Conservation (phyloP, 352 stramenopile species). For the Pythium folliculosum region DNA sequence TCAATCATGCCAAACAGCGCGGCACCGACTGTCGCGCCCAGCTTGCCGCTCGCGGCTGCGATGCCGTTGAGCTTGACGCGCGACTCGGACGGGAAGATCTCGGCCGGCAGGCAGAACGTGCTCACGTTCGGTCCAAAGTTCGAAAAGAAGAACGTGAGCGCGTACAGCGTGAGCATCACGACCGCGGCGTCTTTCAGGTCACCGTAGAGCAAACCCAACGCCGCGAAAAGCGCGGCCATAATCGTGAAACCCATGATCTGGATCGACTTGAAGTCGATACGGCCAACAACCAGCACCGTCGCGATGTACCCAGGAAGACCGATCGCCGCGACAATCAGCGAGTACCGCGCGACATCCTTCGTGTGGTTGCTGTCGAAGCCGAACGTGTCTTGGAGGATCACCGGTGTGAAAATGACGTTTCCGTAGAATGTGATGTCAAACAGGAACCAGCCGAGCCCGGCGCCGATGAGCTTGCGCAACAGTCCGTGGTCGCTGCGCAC, state of each 20-base stretch:
- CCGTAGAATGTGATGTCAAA: conserved; percentile 92
- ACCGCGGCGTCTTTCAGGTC: conserved; percentile 43
- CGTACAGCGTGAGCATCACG: conserved; percentile 67
- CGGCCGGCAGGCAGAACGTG: conserved; percentile 82
- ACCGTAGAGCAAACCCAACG: conserved; percentile 55
- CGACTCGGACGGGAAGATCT: conserved; percentile 73
- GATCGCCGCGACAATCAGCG: conserved; percentile 67
- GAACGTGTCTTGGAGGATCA: conserved; percentile 76
- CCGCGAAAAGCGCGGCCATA: conserved; percentile 70
- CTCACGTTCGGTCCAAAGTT: conserved; percentile 89
- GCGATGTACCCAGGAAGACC: conserved; percentile 74
- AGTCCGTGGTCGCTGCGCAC: conserved; percentile 36
- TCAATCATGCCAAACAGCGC: conserved; percentile 69
- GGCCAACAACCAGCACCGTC: conserved; percentile 61
- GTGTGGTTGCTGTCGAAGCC: conserved; percentile 59
- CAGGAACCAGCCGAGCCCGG: conserved; percentile 89
- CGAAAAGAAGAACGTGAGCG: conserved; percentile 87
- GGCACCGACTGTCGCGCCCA: conserved; percentile 59
- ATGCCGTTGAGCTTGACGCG: conserved; percentile 85
- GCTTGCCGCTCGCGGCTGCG: conserved; percentile 72
- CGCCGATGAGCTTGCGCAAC: conserved; percentile 71
- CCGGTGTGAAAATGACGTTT: conserved; percentile 88
- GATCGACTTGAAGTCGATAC: conserved; percentile 74
- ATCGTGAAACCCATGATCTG: conserved; percentile 79
- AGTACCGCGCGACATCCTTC: conserved; percentile 59